Evolutionary conservation across 1,284 basidiomycete genomes (phyloP).

Genomic region (Fomitiporia mediterranea): DNA sequence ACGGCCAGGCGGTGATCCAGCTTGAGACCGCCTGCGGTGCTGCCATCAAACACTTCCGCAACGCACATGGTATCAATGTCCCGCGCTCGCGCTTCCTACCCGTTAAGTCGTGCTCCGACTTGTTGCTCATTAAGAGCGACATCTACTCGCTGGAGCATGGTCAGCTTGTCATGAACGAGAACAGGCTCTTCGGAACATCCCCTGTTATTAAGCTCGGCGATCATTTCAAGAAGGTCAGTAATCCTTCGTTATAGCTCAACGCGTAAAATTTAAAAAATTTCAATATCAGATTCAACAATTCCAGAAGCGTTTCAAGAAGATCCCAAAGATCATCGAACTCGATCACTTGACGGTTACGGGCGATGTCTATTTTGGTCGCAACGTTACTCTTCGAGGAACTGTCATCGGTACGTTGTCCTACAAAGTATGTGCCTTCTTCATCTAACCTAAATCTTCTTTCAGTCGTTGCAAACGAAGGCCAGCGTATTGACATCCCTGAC

Average conservation of each 20-base stretch:
- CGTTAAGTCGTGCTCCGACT: conserved; percentile 88
- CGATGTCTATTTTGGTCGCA: conserved; percentile 94
- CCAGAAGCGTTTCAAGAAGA: conserved; percentile 97
- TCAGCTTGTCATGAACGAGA: conserved; percentile 87
- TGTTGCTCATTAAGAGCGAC: conserved; percentile 95
- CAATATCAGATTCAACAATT: conserved; percentile 89
- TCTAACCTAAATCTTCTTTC: conserved; percentile 8
- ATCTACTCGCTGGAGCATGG: conserved; percentile 96
- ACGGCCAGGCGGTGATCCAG: conserved; percentile 83
- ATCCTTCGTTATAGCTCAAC: neutral
- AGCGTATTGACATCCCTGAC: conserved; percentile 94
- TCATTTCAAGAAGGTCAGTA: conserved; percentile 74
- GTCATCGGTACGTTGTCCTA: conserved; percentile 59
- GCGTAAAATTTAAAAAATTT: too few relatives aligned
- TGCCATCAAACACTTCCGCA: conserved; percentile 96
- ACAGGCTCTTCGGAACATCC: conserved; percentile 89
- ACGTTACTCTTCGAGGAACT: conserved; percentile 84
- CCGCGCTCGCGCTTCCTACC: conserved; percentile 97
- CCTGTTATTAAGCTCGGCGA: conserved; percentile 99
- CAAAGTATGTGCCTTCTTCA: too few relatives aligned
- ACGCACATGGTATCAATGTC: conserved; percentile 96
- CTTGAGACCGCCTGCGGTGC: conserved; percentile 98
- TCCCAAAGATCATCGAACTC: conserved; percentile 90
- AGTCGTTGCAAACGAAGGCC: conserved; percentile 89
- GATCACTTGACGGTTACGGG: conserved; percentile 97